Evolutionary conservation across 768 basidiomycete species (phyloP).

Genomic region (Gelatoporia subvermispora): DNA sequence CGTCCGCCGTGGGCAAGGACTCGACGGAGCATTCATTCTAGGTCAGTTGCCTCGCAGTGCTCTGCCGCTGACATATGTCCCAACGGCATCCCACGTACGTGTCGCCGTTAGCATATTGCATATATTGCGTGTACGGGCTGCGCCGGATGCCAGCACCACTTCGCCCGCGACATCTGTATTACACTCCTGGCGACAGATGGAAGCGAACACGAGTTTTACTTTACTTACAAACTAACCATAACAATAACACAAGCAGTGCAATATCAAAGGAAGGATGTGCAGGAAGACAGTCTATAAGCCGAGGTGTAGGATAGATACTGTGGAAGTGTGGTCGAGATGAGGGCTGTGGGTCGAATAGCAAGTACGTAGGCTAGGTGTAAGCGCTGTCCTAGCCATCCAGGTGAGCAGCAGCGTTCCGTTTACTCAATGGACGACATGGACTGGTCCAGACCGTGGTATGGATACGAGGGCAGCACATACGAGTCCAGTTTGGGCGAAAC

Average conservation of each 20-base stretch:
- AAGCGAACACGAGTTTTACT: too few relatives aligned
- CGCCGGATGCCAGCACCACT: too few relatives aligned
- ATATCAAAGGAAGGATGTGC: background rate
- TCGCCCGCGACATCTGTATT: too few relatives aligned
- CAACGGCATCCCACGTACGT: too few relatives aligned
- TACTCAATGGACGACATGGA: slow-evolving; percentile 18
- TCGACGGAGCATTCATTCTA: slow-evolving; percentile 87
- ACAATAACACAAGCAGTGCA: background rate
- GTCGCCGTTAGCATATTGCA: too few relatives aligned
- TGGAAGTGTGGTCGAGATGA: background rate
- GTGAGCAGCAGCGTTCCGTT: background rate
- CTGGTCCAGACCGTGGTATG: slow-evolving; percentile 51
- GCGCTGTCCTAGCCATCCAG: background rate
- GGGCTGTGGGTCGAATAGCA: too few relatives aligned
- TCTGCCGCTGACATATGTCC: too few relatives aligned
- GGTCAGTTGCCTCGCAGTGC: too few relatives aligned
- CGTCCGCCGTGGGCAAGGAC: slow-evolving; percentile 77
- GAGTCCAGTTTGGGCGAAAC: slow-evolving; percentile 39
- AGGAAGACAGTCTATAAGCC: background rate
- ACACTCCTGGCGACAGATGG: too few relatives aligned
- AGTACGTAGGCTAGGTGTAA: background rate
- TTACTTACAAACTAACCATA: slow-evolving; percentile 1
- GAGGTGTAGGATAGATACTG: background rate
- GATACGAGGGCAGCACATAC: slow-evolving; percentile 42
- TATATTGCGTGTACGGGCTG: too few relatives aligned